These are phyloP conservation scores for Botrytis squamosa DNA, from an alignment of 2,329 filamentous ascomycete species.

Conservation along the genomic window DNA sequence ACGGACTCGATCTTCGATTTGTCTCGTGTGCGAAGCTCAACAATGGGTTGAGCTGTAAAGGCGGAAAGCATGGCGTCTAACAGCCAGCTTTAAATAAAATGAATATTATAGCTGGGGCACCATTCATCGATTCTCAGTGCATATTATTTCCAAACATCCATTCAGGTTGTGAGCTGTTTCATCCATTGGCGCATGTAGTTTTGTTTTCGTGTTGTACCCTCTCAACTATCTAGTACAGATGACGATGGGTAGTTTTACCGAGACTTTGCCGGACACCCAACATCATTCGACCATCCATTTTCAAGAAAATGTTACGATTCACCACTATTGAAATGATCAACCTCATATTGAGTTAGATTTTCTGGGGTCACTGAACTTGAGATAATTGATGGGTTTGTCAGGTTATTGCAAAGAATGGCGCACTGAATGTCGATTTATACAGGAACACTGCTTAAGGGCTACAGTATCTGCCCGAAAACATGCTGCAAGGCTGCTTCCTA, in stretches of 20 bases:
- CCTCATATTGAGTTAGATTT: background rate
- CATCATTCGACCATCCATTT: background rate
- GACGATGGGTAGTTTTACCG: conserved; percentile 19
- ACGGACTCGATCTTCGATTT: conserved; percentile 97
- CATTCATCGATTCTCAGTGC: conserved; percentile 15
- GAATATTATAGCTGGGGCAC: background rate
- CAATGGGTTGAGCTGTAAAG: conserved; percentile 92
- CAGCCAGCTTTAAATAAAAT: conserved; percentile 31
- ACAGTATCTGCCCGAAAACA: background rate
- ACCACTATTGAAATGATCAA: background rate
- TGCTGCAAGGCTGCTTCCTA: background rate
- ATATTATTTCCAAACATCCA: conserved; percentile 11
- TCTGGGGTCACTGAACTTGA: background rate
- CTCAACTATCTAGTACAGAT: conserved; percentile 10
- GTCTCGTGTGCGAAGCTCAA: conserved; percentile 94
- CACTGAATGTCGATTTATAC: background rate
- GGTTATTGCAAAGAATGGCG: too few relatives aligned
- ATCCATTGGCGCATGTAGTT: conserved; percentile 28
- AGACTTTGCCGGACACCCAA: conserved; percentile 6
- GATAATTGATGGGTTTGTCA: background rate
- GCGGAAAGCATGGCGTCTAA: conserved; percentile 80
- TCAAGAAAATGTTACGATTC: background rate
- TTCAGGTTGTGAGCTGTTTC: conserved; percentile 1
- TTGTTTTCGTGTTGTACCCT: conserved; percentile 19
- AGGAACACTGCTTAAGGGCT: background rate